Percentiles rank a stretch among this genome's conserved stretches.
Conservation (phyloP, 2,329 filamentous ascomycete species). For the Trichoderma brevicompactum region DNA sequence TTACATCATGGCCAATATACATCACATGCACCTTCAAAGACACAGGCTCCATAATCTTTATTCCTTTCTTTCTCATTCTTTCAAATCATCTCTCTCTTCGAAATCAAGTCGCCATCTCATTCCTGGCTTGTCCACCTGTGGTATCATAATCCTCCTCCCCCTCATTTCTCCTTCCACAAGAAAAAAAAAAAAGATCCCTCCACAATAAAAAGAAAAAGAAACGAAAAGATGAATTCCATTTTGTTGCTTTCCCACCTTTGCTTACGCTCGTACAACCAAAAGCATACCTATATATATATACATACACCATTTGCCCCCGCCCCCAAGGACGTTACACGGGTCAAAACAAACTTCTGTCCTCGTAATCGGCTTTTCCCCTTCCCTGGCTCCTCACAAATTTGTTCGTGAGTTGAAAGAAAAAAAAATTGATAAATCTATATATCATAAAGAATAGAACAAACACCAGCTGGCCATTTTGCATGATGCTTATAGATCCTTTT, state of each 20-base stretch:
- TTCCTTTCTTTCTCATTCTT: not conserved
- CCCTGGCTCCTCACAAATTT: not conserved
- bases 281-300: not conserved
- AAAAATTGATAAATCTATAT: not conserved
- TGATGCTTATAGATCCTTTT: not conserved
- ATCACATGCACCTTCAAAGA: too few species aligned
- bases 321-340: not conserved
- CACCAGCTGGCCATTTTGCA: not conserved
- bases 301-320: not conserved
- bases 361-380: not conserved
- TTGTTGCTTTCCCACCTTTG: not conserved
- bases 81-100: not conserved
- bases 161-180: not conserved
- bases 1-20: too few species aligned
- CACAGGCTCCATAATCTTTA: not conserved
- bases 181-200: not conserved
- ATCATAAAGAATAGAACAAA: not conserved
- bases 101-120: not conserved
- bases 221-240: not conserved
- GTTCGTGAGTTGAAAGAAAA: not conserved
- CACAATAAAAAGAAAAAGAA: not conserved
- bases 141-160: conserved; percentile 19
- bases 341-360: not conserved
- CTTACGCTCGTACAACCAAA: not conserved
- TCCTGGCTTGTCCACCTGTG: conserved; percentile 9